Evolutionary conservation across 2,329 filamentous ascomycete species (phyloP).

Genomic region (Botrytis squamosa): DNA sequence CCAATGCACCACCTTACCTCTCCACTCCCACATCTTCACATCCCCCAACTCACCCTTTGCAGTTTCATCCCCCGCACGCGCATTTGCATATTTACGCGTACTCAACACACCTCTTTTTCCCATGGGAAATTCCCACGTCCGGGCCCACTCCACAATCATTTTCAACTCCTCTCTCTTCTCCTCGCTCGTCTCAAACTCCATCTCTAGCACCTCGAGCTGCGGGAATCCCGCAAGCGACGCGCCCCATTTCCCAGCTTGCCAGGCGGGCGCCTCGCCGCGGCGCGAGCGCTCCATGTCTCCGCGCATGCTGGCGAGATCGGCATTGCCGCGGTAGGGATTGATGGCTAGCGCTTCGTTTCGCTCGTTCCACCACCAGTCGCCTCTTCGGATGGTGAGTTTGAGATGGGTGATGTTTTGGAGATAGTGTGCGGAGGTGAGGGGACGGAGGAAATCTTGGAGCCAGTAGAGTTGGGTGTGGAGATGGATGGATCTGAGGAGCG

Average conservation of each 20-base stretch:
- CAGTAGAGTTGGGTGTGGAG: constrained; percentile 32
- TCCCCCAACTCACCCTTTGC: background rate
- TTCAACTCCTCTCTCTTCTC: constrained; percentile 32
- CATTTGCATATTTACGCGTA: constrained; percentile 15
- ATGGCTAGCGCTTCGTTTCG: constrained; percentile 27
- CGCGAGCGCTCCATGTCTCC: constrained; percentile 12
- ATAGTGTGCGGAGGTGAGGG: constrained; percentile 15
- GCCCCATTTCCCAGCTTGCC: constrained; percentile 26
- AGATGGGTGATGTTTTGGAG: constrained; percentile 28
- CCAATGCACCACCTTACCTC: background rate
- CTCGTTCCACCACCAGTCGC: constrained; percentile 36
- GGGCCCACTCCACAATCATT: constrained; percentile 30
- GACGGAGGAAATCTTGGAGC: constrained; percentile 28
- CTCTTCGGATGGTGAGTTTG: constrained; percentile 32
- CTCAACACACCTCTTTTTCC: constrained; percentile 24
- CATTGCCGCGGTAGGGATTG: constrained; percentile 25
- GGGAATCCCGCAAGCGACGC: constrained; percentile 26
- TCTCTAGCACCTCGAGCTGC: constrained; percentile 26
- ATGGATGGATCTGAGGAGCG: constrained; percentile 23
- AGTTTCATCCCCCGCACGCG: background rate
- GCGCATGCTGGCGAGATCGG: constrained; percentile 19
- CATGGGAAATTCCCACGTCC: constrained; percentile 31
- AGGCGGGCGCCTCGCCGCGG: constrained; percentile 3
- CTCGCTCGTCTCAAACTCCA: constrained; percentile 33
- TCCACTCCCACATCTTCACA: constrained; percentile 9